Conservation (phyloP, 257 asterid genomes). For the Verbena officinalis region DNA sequence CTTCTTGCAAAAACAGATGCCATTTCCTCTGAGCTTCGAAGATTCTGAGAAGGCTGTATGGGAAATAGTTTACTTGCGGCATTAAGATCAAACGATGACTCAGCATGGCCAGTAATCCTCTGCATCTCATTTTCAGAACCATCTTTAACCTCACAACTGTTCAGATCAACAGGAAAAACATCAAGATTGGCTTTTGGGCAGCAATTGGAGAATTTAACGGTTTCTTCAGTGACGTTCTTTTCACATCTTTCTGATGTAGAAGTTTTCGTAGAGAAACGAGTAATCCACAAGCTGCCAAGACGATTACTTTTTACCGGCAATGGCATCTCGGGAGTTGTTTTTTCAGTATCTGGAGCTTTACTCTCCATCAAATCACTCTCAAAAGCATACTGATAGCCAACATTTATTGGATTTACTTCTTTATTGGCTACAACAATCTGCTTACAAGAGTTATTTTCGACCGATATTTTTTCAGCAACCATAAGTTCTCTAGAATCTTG, state of each 20-base stretch:
- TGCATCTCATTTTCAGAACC: constrained; percentile 27
- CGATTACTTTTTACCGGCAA: constrained; percentile 32
- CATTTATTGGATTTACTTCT: constrained; percentile 25
- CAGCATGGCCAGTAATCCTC: constrained; percentile 20
- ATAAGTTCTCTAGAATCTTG: constrained; percentile 26
- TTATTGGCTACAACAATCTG: constrained; percentile 30
- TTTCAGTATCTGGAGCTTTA: constrained; percentile 32
- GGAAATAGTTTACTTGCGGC: constrained; percentile 24
- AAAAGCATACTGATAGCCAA: constrained; percentile 1
- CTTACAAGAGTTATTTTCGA: constrained; percentile 16
- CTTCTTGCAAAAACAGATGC: constrained; percentile 58
- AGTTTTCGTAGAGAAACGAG: constrained; percentile 52
- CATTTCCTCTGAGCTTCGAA: constrained; percentile 48
- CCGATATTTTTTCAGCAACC: constrained; percentile 29
- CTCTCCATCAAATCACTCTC: constrained; percentile 28
- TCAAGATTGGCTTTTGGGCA: constrained; percentile 20
- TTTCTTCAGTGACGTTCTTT: constrained; percentile 23
- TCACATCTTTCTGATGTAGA: constrained; percentile 32
- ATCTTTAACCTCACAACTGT: constrained; percentile 21
- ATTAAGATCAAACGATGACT: constrained; percentile 38
- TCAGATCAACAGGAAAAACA: constrained; percentile 25
- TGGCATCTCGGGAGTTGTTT: constrained; percentile 17
- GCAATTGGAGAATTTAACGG: constrained; percentile 8
- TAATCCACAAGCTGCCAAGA: constrained; percentile 57
- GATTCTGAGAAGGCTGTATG: constrained; percentile 29